phyloP scores from a whole-genome alignment of 2,329 filamentous ascomycete species.

The Colletotrichum melonis region DNA sequence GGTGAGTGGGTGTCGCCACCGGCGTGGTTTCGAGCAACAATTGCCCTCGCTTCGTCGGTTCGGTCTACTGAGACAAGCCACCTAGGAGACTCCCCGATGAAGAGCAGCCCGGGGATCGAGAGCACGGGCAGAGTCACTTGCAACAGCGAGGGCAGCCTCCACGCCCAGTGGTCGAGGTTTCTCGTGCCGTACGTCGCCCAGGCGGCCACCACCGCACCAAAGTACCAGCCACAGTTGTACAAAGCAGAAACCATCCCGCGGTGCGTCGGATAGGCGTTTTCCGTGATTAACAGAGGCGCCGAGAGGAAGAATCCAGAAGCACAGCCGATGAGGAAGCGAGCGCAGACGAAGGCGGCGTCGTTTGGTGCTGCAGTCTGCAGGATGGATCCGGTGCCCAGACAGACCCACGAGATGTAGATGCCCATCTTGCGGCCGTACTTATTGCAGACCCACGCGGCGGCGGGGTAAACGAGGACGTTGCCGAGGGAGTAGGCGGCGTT shows the following conservation, averaged over 20 bases:
- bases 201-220: constrained; percentile 49
- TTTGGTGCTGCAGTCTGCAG: constrained; percentile 41
- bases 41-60: constrained; percentile 40
- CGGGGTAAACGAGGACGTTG: constrained; percentile 41
- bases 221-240: constrained; percentile 41
- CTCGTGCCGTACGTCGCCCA: constrained; percentile 40
- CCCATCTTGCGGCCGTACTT: constrained; percentile 27
- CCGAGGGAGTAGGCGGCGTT: constrained; percentile 47
- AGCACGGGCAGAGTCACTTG: constrained; percentile 57
- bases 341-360: constrained; percentile 44
- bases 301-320: constrained; percentile 42
- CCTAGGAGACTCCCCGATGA: constrained; percentile 44
- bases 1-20: constrained; percentile 38
- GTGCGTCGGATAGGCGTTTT: constrained; percentile 47
- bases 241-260: constrained; percentile 14
- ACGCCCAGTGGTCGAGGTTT: constrained; percentile 14
- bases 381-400: constrained; percentile 18
- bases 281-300: constrained; percentile 47
- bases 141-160: constrained; percentile 45
- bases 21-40: constrained; percentile 41
- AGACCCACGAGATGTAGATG: constrained; percentile 3
- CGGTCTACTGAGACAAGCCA: constrained; percentile 43
- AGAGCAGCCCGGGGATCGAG: constrained; percentile 40
- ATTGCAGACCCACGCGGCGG: constrained; percentile 50
- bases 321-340: constrained; percentile 47